Evolutionary conservation across 768 basidiomycete species (phyloP), one percentile per base, ranked within the genome.

Genomic region (Auriculariales sp.): DNA sequence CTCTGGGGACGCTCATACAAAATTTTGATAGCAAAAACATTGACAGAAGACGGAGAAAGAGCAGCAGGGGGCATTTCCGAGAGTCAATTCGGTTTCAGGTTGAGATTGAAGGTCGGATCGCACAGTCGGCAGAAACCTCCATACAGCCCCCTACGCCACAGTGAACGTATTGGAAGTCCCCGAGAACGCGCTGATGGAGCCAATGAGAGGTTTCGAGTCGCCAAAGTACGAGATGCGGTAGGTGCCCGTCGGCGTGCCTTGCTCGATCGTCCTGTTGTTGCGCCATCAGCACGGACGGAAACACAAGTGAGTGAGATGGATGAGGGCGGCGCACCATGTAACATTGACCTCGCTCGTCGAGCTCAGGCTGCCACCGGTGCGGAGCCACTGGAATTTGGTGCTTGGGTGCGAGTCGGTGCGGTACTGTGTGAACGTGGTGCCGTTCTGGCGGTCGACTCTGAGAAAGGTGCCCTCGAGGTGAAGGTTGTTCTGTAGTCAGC

Each of bases 331-430:
- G 52, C 3, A 49, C 47, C 31, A 31, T 25, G 11, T 24, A 14
- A 48, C 34, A 42, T 28, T 7, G 25, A 28, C 9, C 28, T 39
- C 22, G 14, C 31, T 27, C 24, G 12, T 30, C 5, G 28, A 33
- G 15, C 48, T 4, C 5, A 47, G 66, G 73, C 54, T 57, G 78
- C 74, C 1, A 67, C 62, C 80, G 11, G 69, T 75, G 61, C 81
- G 69, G 22, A 57, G 62, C 85, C 85, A 87, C 51, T 69, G 67
- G 57, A 74, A 85, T 17, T 68, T 70, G 1, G 84, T 86, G 3
- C 81, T 85, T 27, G 83, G 83, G 61, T 87, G 84, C 17, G 85
- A 86, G 63, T 89, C 86, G 12, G 81, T 78, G 48, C 78, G 71
- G 29, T 81, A 74, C 0, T 70, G 59, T 51, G 52, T 65, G 83